phyloP scores from a whole-genome alignment of 2,329 filamentous ascomycete genomes.

The Calonectria crousiana region DNA sequence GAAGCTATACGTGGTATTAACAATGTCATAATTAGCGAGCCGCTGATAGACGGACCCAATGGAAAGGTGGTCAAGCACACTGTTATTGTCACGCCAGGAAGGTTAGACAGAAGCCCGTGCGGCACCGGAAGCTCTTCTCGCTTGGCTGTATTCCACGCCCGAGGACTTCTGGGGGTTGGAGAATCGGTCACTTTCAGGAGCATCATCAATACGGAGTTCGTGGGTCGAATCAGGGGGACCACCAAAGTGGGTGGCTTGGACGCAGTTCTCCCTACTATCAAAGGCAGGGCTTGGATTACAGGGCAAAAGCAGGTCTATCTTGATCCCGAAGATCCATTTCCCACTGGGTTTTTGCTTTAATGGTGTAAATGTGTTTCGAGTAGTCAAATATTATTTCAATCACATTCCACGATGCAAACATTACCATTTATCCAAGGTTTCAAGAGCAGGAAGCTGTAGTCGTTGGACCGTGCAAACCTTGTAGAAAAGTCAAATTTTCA shows the following conservation, averaged over 20 bases:
- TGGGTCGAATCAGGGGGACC: constrained; percentile 50
- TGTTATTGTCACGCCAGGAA: constrained; percentile 58
- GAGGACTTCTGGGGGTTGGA: constrained; percentile 51
- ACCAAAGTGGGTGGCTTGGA: constrained; percentile 53
- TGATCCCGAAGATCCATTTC: constrained; percentile 59
- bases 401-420: background rate
- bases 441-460: background rate
- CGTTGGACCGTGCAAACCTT: background rate
- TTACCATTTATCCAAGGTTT: background rate
- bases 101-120: constrained; percentile 60
- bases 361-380: no score
- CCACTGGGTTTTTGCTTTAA: constrained; percentile 32
- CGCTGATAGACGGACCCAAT: constrained; percentile 39
- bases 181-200: constrained; percentile 55
- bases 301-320: constrained; percentile 56
- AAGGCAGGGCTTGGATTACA: constrained; percentile 60
- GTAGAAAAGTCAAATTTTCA: background rate
- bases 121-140: constrained; percentile 59
- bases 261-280: constrained; percentile 55
- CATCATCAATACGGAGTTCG: constrained; percentile 58
- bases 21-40: constrained; percentile 53
- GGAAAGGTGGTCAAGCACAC: constrained; percentile 52
- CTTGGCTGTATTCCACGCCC: constrained; percentile 57
- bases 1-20: constrained; percentile 55
- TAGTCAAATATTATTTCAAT: background rate